Evolutionary conservation across 305 asterid genomes (phyloP).

Genomic region (Fraxinus albicans): DNA sequence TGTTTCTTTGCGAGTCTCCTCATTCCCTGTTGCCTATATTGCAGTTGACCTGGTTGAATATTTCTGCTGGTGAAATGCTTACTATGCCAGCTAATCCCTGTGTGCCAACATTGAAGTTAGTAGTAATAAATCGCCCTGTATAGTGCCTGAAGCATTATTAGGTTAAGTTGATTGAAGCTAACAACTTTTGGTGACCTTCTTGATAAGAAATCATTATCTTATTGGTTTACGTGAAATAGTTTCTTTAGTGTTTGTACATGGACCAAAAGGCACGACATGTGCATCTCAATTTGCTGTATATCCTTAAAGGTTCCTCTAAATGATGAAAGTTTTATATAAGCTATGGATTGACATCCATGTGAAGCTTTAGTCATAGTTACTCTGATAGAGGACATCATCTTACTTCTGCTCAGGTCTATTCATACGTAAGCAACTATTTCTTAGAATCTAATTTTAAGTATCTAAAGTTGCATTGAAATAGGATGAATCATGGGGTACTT

Average conservation of each 20-base stretch:
- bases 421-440: neutral
- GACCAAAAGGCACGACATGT: neutral
- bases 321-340: conserved; percentile 42
- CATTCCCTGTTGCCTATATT: conserved; percentile 46
- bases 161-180: neutral
- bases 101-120: conserved; percentile 16
- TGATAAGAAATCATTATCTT: neutral
- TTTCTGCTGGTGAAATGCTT: conserved; percentile 11
- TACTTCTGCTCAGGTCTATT: neutral
- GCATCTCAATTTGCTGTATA: neutral
- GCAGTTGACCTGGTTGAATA: conserved; percentile 13
- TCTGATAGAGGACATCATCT: conserved; percentile 41
- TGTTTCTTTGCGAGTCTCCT: conserved; percentile 26
- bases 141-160: neutral
- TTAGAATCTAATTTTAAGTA: neutral
- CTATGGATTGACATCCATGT: conserved; percentile 48
- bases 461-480: neutral
- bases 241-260: neutral
- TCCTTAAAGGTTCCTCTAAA: conserved; percentile 32
- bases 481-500: neutral
- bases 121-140: neutral
- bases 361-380: conserved; percentile 73
- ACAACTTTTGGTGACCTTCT: neutral
- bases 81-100: conserved; percentile 9
- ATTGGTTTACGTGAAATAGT: neutral